Evolutionary conservation across 2,329 filamentous ascomycete species (phyloP), one percentile per base, ranked within the genome.

Genomic region (Sporothrix schenckii): DNA sequence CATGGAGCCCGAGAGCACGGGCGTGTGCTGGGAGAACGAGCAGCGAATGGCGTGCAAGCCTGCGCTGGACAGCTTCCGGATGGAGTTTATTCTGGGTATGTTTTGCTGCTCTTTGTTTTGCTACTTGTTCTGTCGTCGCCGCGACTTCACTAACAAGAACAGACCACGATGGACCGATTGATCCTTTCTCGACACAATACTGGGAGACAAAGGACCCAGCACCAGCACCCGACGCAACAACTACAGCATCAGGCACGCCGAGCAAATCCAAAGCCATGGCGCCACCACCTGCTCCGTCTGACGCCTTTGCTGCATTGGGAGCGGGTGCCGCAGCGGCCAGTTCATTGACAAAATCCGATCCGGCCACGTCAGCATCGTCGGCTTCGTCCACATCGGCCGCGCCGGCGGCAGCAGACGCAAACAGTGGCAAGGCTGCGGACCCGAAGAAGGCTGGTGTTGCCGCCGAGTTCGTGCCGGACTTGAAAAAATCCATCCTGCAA

Each of bases 181-280:
- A 99, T 76, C 95, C 95, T 0, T 96, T 94, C 77, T 94, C 92
- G 0, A 88, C 88, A 0, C 79, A 83, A 0, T 98, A 98, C 79
- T 98, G 95, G 95, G 80, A 83, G 41, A 74, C 80, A 1, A 81
- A 65, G 1, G 56, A 52, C 10, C 63, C 21, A 69, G 66, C 68
- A 67, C 39, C 65, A 65, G 60, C 71, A 63, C 61, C 65, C 14
- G 27, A 39, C 2, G 30, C 44, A 9, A 16, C 52, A 10, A 6
- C 52, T 9, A 4, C 54, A 14, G 21, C 53, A 30, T 39, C 50
- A 14, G 39, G 21, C n/a, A 58, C 50, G 3, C 24, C 50, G 19
- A 24, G 19, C 39, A 24, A 66, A 9, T 47, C 69, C 39, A 24
- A 66, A 13, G 39, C 69, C 11, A 73, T 74, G 72, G 72, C 74